These are phyloP conservation scores for Fusarium euwallaceae DNA, from an alignment of 2,329 filamentous ascomycete genomes.

Conservation along the genomic window DNA sequence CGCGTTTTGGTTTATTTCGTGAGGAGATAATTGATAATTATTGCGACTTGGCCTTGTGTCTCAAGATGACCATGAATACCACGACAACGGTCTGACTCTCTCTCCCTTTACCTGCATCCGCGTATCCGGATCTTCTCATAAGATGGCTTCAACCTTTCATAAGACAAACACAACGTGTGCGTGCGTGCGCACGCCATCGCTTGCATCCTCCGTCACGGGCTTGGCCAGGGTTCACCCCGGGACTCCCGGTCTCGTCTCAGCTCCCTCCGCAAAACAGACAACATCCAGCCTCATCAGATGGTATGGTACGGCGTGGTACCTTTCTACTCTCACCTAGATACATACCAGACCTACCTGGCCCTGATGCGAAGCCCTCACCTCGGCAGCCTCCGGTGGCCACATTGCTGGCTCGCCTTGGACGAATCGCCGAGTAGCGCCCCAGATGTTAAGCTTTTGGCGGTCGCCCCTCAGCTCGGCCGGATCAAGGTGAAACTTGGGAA, in stretches of 20 bases:
- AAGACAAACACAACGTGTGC: constrained; percentile 19
- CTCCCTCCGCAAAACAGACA: constrained; percentile 38
- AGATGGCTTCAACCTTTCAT: constrained; percentile 10
- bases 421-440: constrained; percentile 29
- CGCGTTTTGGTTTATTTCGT: background rate
- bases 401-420: constrained; percentile 24
- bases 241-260: constrained; percentile 27
- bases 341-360: constrained; percentile 10
- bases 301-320: constrained; percentile 16
- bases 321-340: background rate
- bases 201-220: constrained; percentile 29
- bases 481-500: constrained; percentile 33
- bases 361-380: constrained; percentile 11
- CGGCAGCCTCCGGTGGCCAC: constrained; percentile 36
- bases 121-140: background rate
- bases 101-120: constrained; percentile 7
- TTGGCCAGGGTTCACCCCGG: constrained; percentile 41
- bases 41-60: background rate
- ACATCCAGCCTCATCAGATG: constrained; percentile 30
- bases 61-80: background rate
- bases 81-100: background rate
- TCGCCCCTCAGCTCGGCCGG: constrained; percentile 31
- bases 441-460: constrained; percentile 37
- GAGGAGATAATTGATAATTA: background rate
- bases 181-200: constrained; percentile 40